Evolutionary conservation across 768 basidiomycete species (phyloP).

Genomic region (Coprinopsis sp.): DNA sequence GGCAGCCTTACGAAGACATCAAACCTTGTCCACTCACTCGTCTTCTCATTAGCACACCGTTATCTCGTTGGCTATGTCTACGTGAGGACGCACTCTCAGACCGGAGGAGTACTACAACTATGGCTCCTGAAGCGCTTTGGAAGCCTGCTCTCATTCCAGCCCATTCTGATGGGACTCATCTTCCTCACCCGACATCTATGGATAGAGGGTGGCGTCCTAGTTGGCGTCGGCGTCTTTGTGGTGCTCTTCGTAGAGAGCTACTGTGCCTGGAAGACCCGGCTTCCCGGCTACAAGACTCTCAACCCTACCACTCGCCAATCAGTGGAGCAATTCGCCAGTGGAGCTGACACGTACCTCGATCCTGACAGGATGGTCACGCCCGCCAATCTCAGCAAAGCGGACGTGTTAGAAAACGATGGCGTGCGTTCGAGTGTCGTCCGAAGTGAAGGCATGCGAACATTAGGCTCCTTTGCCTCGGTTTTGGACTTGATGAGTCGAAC

Average conservation of each 20-base stretch:
- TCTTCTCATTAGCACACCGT: conserved; percentile 57
- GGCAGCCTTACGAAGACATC: conserved; percentile 17
- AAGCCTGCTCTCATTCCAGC: conserved; percentile 67
- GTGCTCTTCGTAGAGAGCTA: conserved; percentile 60
- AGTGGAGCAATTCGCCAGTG: conserved; percentile 45
- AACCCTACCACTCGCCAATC: conserved; percentile 55
- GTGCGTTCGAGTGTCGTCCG: conserved; percentile 1
- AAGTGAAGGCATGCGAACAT: conserved; percentile 36
- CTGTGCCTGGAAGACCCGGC: conserved; percentile 43
- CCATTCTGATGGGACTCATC: conserved; percentile 69
- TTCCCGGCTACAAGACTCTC: conserved; percentile 45
- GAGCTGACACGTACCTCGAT: conserved; percentile 37
- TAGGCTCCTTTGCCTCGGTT: conserved; percentile 77
- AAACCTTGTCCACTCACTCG: conserved; percentile 1
- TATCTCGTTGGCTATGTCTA: conserved; percentile 78
- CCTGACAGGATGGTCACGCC: conserved; percentile 50
- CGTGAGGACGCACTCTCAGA: conserved; percentile 66
- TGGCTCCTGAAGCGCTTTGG: conserved; percentile 74
- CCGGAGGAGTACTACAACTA: conserved; percentile 68
- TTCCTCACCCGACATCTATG: conserved; percentile 63
- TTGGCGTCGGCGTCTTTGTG: conserved; percentile 50
- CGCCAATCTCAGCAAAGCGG: conserved; percentile 34
- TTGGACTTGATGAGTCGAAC: conserved; percentile 83
- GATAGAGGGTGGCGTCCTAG: conserved; percentile 65
- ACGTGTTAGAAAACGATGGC: conserved; percentile 6